Percentiles rank a stretch among this genome's conserved stretches.
These are phyloP conservation scores for Pseudogymnoascus sp. DNA, from an alignment of 2,329 filamentous ascomycete species.

Conservation along the genomic window DNA sequence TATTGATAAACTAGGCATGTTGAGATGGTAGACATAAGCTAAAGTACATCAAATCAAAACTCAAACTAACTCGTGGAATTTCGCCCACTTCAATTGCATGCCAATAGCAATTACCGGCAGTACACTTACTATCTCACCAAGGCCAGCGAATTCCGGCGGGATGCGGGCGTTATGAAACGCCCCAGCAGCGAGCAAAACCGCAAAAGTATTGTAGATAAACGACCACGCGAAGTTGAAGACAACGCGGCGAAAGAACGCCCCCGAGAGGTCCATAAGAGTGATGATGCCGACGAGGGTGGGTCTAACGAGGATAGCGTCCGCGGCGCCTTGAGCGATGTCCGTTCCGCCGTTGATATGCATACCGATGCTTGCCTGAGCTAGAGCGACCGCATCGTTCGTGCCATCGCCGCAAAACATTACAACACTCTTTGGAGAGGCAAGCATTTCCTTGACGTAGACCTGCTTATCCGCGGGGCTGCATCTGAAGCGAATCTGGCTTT, in stretches of 20 bases:
- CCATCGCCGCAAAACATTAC: conserved; percentile 71
- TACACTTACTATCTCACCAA: conserved; percentile 60
- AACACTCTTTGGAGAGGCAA: conserved; percentile 17
- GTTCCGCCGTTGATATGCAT: conserved; percentile 57
- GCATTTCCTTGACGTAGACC: conserved; percentile 17
- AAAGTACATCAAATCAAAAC: neutral
- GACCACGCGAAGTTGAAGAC: conserved; percentile 58
- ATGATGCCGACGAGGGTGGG: conserved; percentile 49
- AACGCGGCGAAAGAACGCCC: conserved; percentile 35
- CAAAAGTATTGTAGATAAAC: conserved; percentile 54
- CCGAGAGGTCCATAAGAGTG: conserved; percentile 46
- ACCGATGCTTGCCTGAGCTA: conserved; percentile 64
- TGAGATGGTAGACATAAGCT: neutral
- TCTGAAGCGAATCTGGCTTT: conserved; percentile 23
- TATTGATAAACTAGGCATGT: neutral
- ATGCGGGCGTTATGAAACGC: conserved; percentile 47
- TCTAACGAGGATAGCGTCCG: conserved; percentile 62
- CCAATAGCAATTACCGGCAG: conserved; percentile 46
- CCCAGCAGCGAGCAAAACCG: conserved; percentile 52
- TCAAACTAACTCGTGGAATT: neutral
- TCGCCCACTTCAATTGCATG: conserved; percentile 17
- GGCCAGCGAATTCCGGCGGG: conserved; percentile 51
- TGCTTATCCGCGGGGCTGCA: conserved; percentile 32
- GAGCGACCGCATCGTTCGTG: conserved; percentile 68
- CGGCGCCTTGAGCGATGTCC: conserved; percentile 59